phyloP scores from a whole-genome alignment of 2,329 filamentous ascomycete genomes.

The Myriosclerotinia duriaeana region DNA sequence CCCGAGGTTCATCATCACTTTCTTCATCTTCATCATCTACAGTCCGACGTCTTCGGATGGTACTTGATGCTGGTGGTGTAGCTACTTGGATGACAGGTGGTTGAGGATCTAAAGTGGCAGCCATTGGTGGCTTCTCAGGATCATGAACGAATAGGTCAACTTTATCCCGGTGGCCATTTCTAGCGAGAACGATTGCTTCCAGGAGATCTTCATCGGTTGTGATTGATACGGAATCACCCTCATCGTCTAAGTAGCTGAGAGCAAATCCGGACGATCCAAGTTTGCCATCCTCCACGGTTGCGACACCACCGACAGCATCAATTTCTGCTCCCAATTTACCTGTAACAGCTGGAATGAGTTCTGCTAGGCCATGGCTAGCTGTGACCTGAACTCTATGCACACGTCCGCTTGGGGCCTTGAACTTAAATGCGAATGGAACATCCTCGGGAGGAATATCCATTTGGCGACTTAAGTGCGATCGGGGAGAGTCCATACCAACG shows the following conservation, averaged over 20 bases:
- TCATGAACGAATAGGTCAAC: constrained; percentile 97
- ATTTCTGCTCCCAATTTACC: constrained; percentile 83
- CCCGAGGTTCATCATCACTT: constrained; percentile 50
- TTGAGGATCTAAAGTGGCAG: constrained; percentile 60
- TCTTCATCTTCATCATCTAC: constrained; percentile 51
- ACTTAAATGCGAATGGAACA: constrained; percentile 92
- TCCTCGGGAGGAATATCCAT: constrained; percentile 64
- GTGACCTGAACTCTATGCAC: constrained; percentile 88
- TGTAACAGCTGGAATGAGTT: constrained; percentile 74
- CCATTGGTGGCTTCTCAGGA: constrained; percentile 81
- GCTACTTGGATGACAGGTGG: constrained; percentile 51
- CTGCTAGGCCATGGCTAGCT: constrained; percentile 74
- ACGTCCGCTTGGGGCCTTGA: constrained; percentile 93
- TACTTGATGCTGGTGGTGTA: constrained; percentile 48
- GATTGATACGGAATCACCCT: constrained; percentile 94
- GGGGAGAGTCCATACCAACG: constrained; percentile 75
- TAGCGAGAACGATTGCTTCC: constrained; percentile 83
- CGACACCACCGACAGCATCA: constrained; percentile 78
- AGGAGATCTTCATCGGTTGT: constrained; percentile 91
- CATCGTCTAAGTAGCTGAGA: constrained; percentile 92
- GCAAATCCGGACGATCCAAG: constrained; percentile 79
- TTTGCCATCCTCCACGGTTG: constrained; percentile 75
- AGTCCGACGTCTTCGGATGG: constrained; percentile 53
- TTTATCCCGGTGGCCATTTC: constrained; percentile 78
- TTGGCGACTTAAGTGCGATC: constrained; percentile 55